Percentiles rank a stretch among this genome's conserved stretches.
Evolutionary conservation across 2,329 filamentous ascomycete genomes (phyloP).

Genomic region (Colletotrichum sp.): DNA sequence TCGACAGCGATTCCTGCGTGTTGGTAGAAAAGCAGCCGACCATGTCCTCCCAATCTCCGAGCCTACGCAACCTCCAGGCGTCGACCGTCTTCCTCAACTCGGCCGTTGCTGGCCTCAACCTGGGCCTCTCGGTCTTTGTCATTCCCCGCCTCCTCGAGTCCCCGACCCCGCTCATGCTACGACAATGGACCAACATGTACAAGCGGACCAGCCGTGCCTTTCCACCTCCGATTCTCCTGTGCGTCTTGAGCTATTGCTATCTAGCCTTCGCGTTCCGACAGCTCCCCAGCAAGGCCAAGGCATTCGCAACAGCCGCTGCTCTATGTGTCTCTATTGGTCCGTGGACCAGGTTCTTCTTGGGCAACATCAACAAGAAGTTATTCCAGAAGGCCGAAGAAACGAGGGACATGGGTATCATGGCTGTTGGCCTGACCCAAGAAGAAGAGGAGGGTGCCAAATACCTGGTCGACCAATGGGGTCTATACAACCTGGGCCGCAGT

Average conservation of each 20-base stretch:
- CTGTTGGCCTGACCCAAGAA: constrained; percentile 39
- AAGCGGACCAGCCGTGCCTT: constrained; percentile 41
- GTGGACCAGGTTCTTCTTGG: constrained; percentile 54
- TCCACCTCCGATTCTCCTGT: constrained; percentile 41
- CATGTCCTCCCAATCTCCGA: not conserved
- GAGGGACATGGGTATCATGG: constrained; percentile 36
- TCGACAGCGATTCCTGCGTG: not conserved
- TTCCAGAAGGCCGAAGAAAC: constrained; percentile 45
- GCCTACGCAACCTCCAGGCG: constrained; percentile 51
- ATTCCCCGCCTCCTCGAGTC: constrained; percentile 60
- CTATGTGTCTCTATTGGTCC: constrained; percentile 53
- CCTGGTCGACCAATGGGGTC: constrained; percentile 61
- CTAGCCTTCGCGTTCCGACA: constrained; percentile 41
- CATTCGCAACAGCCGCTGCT: constrained; percentile 50
- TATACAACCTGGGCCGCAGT: constrained; percentile 53
- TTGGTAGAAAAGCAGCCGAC: not conserved
- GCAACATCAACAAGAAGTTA: constrained; percentile 53
- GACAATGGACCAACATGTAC: constrained; percentile 57
- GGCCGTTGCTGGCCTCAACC: constrained; percentile 42
- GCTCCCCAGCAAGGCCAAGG: constrained; percentile 35
- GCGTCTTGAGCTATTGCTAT: constrained; percentile 46
- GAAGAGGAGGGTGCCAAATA: constrained; percentile 52
- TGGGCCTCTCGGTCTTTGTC: constrained; percentile 45
- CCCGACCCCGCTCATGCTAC: constrained; percentile 58
- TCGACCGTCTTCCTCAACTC: constrained; percentile 56